A percentile compares a stretch with the other conserved stretches of the same genome.
Conservation (phyloP, 306 rosid species). For the Castanea mollissima region DNA sequence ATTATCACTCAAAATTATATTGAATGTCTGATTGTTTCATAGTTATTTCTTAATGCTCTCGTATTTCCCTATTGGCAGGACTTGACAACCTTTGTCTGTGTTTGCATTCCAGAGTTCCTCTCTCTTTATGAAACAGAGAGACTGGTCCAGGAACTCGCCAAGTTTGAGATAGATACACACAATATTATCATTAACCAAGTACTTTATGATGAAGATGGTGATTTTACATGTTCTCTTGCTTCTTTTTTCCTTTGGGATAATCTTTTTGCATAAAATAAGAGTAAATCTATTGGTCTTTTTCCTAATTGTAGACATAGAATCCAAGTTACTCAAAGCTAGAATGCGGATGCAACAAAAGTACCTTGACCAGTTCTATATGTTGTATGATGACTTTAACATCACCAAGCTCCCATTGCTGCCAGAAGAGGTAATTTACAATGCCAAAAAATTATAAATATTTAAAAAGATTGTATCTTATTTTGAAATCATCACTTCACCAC, state of each 20-base stretch:
- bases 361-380: slow-evolving; percentile 89
- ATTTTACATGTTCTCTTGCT: background rate
- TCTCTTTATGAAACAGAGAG: slow-evolving; percentile 98
- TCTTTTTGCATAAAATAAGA: background rate
- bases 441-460: background rate
- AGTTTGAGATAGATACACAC: slow-evolving; percentile 97
- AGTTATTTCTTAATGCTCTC: slow-evolving; percentile 22
- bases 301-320: slow-evolving; percentile 60
- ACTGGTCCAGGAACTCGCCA: slow-evolving; percentile 91
- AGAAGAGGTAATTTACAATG: slow-evolving; percentile 63
- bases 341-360: slow-evolving; percentile 98
- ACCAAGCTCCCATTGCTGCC: slow-evolving; percentile 96
- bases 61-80: slow-evolving; percentile 59
- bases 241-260: background rate
- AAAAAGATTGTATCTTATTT: background rate
- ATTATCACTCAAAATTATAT: background rate
- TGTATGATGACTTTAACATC: slow-evolving; percentile 92
- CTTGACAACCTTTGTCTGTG: slow-evolving; percentile 93
- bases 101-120: slow-evolving; percentile 98
- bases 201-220: slow-evolving; percentile 83
- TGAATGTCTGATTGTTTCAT: background rate
- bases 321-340: slow-evolving; percentile 89
- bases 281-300: background rate
- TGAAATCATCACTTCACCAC: background rate
- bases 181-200: slow-evolving; percentile 97